Conservation (phyloP, 1,139 yeast genomes). For the Magnusiomyces clavatus region DNA sequence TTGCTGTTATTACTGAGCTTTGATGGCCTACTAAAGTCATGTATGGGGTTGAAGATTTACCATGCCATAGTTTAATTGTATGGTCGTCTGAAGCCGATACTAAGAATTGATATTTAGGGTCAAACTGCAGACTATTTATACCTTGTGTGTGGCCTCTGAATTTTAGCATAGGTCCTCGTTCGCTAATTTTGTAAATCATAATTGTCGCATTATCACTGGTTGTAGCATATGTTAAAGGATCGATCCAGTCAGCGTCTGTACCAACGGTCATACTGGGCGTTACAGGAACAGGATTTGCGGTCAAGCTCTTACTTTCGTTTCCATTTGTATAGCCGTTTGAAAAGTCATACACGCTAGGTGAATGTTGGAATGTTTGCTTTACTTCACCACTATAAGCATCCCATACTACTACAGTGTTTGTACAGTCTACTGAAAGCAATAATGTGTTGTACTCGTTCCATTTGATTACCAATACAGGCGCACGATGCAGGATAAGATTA, state of each 20-base stretch:
- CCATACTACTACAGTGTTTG: conserved; percentile 46
- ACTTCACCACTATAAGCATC: conserved; percentile 44
- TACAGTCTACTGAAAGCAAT: conserved; percentile 37
- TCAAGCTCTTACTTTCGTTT: conserved; percentile 4
- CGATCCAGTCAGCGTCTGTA: conserved; percentile 65
- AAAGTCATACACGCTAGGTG: background rate
- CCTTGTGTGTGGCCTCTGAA: conserved; percentile 63
- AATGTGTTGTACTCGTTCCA: conserved; percentile 44
- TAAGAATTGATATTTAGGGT: conserved; percentile 44
- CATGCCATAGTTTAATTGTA: conserved; percentile 60
- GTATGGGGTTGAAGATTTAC: conserved; percentile 27
- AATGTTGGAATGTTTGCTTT: conserved; percentile 21
- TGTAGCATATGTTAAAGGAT: conserved; percentile 58
- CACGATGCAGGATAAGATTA: conserved; percentile 47
- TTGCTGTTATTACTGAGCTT: conserved; percentile 26
- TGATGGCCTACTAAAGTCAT: conserved; percentile 25
- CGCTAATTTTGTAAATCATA: conserved; percentile 50
- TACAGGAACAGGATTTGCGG: background rate
- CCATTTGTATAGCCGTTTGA: background rate
- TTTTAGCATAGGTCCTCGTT: conserved; percentile 47
- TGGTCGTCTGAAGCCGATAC: conserved; percentile 76
- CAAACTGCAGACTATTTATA: conserved; percentile 51
- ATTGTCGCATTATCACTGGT: conserved; percentile 53
- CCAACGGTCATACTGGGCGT: conserved; percentile 29
- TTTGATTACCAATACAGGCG: conserved; percentile 43